Evolutionary conservation across 768 basidiomycete species (phyloP).

Genomic region (Rhizopogon vesiculosus): DNA sequence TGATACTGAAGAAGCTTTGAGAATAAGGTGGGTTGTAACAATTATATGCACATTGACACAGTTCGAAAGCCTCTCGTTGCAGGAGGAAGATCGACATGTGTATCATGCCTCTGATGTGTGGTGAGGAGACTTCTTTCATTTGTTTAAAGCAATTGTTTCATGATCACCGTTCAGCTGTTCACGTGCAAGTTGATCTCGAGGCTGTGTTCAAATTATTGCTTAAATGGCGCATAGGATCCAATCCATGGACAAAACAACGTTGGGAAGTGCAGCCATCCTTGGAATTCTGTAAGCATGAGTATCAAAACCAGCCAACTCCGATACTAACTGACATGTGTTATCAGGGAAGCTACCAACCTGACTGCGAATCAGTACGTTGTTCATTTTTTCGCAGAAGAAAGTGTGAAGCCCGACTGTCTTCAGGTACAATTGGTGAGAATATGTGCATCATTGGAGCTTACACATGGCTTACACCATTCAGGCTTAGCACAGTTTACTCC

Average conservation of each 20-base stretch:
- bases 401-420: not conserved
- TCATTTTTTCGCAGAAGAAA: not conserved
- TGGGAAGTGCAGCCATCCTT: no score
- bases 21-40: slow-evolving; percentile 36
- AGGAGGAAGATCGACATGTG: slow-evolving; percentile 57
- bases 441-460: not conserved
- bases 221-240: slow-evolving; percentile 34
- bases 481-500: slow-evolving; percentile 68
- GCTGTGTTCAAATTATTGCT: not conserved
- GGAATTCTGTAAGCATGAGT: slow-evolving; percentile 28
- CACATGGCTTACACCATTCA: slow-evolving; percentile 12
- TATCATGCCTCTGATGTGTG: slow-evolving; percentile 59
- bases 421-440: not conserved
- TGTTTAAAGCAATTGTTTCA: not conserved
- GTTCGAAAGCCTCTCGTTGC: not conserved
- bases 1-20: slow-evolving; percentile 42
- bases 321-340: not conserved
- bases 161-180: slow-evolving; percentile 39
- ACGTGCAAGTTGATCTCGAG: slow-evolving; percentile 30
- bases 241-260: no score
- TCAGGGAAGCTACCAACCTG: slow-evolving; percentile 51
- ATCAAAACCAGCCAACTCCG: not conserved
- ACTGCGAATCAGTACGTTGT: slow-evolving; percentile 50
- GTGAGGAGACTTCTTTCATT: slow-evolving; percentile 33
- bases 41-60: not conserved